Evolutionary conservation across 2,329 filamentous ascomycete species (phyloP), one percentile per base, ranked within the genome.

Genomic region (Trichoderma breve): DNA sequence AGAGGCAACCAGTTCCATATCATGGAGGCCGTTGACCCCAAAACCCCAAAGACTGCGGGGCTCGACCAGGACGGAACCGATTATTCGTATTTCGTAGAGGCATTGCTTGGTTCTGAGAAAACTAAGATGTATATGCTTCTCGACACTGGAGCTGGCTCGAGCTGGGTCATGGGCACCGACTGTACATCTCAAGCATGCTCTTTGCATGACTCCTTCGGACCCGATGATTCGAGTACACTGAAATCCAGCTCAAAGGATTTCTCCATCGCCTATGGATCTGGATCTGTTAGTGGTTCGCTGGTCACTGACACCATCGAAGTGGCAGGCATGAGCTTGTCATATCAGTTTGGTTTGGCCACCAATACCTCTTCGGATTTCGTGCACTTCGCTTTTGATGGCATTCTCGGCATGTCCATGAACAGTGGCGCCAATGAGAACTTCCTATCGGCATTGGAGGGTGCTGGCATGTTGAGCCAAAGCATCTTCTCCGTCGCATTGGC

Each of bases 361-460:
- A 86, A 86, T 28, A 92, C 92, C 2, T 94, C 93, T 1, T 82
- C 89, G 66, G 90, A 96, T 74, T 97, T 97, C 80, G 82, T 84
- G 32, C 87, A 88, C 67, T 97, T 95, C 76, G 92, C 93, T 1
- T 94, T 97, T 81, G 94, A 97, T 79, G 94, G 94, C 28, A 97
- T 97, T 63, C 83, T 97, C 3, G 94, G 94, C 4, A 83, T 97
- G 28, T 92, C 92, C 18, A 90, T 91, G 76, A 87, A 86, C 73
- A 83, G 85, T 12, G 87, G 87, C 3, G 84, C 83, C 43, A 86
- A 87, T 6, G 88, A 92, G 24, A 93, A 90, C 58, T 90, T 96
- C 76, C 85, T 96, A 79, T 84, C 91, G 51, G 83, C 86, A 2
- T 81, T 97, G 58, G 83, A 84, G 18, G 77, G 86, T 1, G 84